Percentiles rank a stretch among this genome's conserved stretches.
Evolutionary conservation across 208 protist genomes (phyloP).

Genomic region (Leishmania tarentolae): DNA sequence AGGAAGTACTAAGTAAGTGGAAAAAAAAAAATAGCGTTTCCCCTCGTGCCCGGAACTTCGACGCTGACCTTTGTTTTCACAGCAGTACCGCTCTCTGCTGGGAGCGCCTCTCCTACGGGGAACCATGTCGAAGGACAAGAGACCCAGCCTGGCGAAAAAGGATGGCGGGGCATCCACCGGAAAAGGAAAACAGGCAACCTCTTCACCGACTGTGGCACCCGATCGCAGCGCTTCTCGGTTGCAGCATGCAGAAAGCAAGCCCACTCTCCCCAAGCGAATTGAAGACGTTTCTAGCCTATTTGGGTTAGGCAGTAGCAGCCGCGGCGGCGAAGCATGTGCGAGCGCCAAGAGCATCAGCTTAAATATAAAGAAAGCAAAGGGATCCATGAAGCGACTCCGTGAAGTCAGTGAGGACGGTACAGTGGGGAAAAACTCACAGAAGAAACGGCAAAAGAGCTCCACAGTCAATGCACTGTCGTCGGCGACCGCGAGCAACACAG

Average conservation of each 20-base stretch:
- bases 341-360: background rate
- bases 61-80: background rate
- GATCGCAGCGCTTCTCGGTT: background rate
- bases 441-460: constrained; percentile 1
- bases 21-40: background rate
- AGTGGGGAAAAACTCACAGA: background rate
- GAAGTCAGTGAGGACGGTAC: background rate
- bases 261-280: constrained; percentile 14
- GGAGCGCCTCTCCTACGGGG: background rate
- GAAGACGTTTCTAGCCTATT: constrained; percentile 31
- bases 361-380: constrained; percentile 1
- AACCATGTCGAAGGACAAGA: constrained; percentile 3
- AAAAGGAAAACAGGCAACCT: background rate
- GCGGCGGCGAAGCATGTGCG: background rate
- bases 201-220: background rate
- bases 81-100: background rate
- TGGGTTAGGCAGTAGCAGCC: background rate
- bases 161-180: too few species aligned
- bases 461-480: background rate
- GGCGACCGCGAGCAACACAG: background rate
- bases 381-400: background rate
- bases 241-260: background rate
- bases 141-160: background rate
- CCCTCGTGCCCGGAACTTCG: background rate
- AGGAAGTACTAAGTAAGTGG: background rate